These are phyloP conservation scores for Toxicodendron radicans DNA, from an alignment of 345 rosid species.

Conservation along the genomic window DNA sequence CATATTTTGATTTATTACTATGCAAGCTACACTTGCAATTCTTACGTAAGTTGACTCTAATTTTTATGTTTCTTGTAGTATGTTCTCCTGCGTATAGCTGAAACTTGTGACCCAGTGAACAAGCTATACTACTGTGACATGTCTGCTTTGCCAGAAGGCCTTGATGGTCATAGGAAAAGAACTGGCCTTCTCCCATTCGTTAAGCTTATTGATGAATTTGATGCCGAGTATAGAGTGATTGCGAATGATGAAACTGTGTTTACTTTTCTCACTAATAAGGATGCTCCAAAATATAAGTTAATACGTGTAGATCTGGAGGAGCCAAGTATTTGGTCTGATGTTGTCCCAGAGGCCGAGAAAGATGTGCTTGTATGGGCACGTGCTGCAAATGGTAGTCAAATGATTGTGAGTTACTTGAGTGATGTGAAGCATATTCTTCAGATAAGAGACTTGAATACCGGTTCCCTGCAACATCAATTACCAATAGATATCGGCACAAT, in stretches of 20 bases:
- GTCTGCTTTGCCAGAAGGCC: slow-evolving; percentile 61
- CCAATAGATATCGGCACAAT: slow-evolving; percentile 87
- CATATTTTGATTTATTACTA: background rate
- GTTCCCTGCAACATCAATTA: slow-evolving; percentile 66
- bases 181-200: slow-evolving; percentile 60
- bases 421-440: slow-evolving; percentile 81
- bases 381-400: slow-evolving; percentile 63
- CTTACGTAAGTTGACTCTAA: background rate
- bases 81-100: slow-evolving; percentile 51
- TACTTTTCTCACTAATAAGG: slow-evolving; percentile 77
- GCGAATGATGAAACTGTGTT: slow-evolving; percentile 77
- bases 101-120: slow-evolving; percentile 81
- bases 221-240: slow-evolving; percentile 55
- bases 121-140: slow-evolving; percentile 74
- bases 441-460: slow-evolving; percentile 76
- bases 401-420: slow-evolving; percentile 81
- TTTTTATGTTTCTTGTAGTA: slow-evolving; percentile 52
- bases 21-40: background rate
- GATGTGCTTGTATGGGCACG: slow-evolving; percentile 77
- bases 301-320: slow-evolving; percentile 76
- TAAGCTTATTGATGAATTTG: slow-evolving; percentile 74
- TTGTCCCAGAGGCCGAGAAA: slow-evolving; percentile 68
- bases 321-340: slow-evolving; percentile 73
- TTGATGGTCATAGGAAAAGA: slow-evolving; percentile 59
- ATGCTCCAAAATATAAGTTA: slow-evolving; percentile 82